Evolutionary conservation across 83 land plant genomes (phyloP).

Genomic region (Thuja plicata): DNA sequence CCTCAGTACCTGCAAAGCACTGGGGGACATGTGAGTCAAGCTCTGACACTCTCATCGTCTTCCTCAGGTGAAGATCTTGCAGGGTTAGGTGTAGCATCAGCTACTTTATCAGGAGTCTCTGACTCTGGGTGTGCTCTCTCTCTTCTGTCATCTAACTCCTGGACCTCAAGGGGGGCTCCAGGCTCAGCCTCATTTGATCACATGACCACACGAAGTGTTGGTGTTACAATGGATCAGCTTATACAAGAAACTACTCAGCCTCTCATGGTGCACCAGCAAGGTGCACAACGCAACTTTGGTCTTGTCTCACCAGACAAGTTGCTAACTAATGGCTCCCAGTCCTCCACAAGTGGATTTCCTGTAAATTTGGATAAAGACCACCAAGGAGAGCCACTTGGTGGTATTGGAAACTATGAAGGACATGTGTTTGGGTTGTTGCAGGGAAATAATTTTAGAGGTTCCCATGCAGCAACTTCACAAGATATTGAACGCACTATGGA

Average conservation of each 20-base stretch:
- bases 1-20: slow-evolving; percentile 13
- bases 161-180: slow-evolving; percentile 37
- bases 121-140: slow-evolving; percentile 77
- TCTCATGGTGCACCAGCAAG: slow-evolving; percentile 25
- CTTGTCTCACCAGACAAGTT: slow-evolving; percentile 19
- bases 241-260: slow-evolving; percentile 22
- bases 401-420: slow-evolving; percentile 15
- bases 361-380: slow-evolving; percentile 11
- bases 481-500: slow-evolving; percentile 9
- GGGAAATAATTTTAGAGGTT: slow-evolving; percentile 7
- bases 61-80: slow-evolving; percentile 15
- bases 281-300: neutral
- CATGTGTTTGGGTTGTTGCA: slow-evolving; percentile 21
- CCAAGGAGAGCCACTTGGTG: slow-evolving; percentile 15
- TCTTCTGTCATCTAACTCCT: slow-evolving; percentile 70
- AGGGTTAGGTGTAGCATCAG: neutral
- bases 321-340: slow-evolving; percentile 19
- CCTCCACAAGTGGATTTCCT: slow-evolving; percentile 14
- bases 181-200: slow-evolving; percentile 23
- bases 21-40: slow-evolving; percentile 9
- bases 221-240: slow-evolving; percentile 17
- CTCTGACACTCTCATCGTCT: slow-evolving; percentile 11
- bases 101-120: slow-evolving; percentile 32
- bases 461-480: slow-evolving; percentile 8
- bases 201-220: slow-evolving; percentile 13